These are phyloP conservation scores for Mucor racemosus DNA, from an alignment of 371 early-diverging fungal species.

Conservation along the genomic window DNA sequence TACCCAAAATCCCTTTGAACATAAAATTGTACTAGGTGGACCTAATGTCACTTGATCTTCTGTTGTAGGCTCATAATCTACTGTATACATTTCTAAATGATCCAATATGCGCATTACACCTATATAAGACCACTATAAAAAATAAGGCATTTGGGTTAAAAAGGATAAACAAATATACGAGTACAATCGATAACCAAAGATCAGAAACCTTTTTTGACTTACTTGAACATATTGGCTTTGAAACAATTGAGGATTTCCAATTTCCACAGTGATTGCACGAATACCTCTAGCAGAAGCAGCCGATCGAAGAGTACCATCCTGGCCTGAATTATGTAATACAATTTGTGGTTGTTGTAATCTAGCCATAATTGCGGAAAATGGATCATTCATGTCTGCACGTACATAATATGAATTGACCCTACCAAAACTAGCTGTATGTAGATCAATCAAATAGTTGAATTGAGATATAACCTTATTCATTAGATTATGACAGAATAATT, in stretches of 20 bases:
- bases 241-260: slow-evolving; percentile 79
- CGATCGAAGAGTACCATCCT: slow-evolving; percentile 73
- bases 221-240: slow-evolving; percentile 75
- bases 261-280: slow-evolving; percentile 89
- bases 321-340: slow-evolving; percentile 46
- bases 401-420: slow-evolving; percentile 90
- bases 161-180: not conserved
- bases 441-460: slow-evolving; percentile 83
- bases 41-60: slow-evolving; percentile 12
- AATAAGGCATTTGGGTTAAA: not conserved
- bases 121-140: slow-evolving; percentile 48
- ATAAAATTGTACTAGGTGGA: slow-evolving; percentile 28
- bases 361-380: slow-evolving; percentile 75
- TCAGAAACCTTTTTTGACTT: slow-evolving; percentile 37
- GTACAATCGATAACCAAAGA: not conserved
- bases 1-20: slow-evolving; percentile 48
- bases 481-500: slow-evolving; percentile 77
- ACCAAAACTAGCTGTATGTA: slow-evolving; percentile 90
- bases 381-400: slow-evolving; percentile 84
- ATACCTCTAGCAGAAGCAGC: slow-evolving; percentile 82
- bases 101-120: slow-evolving; percentile 45
- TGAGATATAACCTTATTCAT: slow-evolving; percentile 79
- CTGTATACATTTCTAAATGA: slow-evolving; percentile 37
- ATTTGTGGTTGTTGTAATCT: slow-evolving; percentile 90
- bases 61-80: slow-evolving; percentile 3